Evolutionary conservation across 1,139 yeast genomes (phyloP), one percentile per base, ranked within the genome.

Genomic region (Geotrichum fermentans): DNA sequence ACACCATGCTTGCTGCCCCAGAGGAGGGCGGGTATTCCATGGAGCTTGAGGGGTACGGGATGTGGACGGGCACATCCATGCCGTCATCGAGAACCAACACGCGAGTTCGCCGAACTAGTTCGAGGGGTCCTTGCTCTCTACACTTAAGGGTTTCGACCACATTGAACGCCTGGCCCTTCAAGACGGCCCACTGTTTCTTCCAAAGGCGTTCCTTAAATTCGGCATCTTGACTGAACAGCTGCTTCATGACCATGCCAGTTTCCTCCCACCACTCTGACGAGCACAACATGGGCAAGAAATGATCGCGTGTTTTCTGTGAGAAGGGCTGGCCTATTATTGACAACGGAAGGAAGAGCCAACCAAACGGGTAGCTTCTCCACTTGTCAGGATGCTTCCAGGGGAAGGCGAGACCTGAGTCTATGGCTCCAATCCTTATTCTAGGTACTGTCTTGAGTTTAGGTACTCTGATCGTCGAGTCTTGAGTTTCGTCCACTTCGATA

Each of bases 371-470:
- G 0, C 87, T 80, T 49, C 92, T 67, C 89, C 90, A 83, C 59
- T 82, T 89, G 62, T 83, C 86, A 0, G 92, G 92, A 56, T 82
- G 87, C 58, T 83, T 83, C 90, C 90, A 83, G 3, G 92, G 92
- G 58, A 82, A 83, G 0, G 90, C 76, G 28, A 83, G 69, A 0
- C 90, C 90, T 2, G 87, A 82, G 59, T 83, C 92, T 45, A 83
- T 83, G 0, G 92, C 92, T 2, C 88, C 89, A 18, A 83, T 71
- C 46, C 69, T 73, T n/a, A 83, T 56, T 0, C 52, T 54, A 0
- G 84, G 83, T 24, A 46, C 48, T n/a, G n/a, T n/a, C n/a, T n/a
- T n/a, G n/a, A n/a, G n/a, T 20, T 47, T 43, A 14, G 18, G 28
- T 7, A 28, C 14, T 10, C 29, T 40, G 2, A 21, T n/a, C 14